A percentile compares a stretch with the other conserved stretches of the same genome.
Evolutionary conservation across 2,329 filamentous ascomycete genomes (phyloP).

Genomic region (Moelleriella libera): DNA sequence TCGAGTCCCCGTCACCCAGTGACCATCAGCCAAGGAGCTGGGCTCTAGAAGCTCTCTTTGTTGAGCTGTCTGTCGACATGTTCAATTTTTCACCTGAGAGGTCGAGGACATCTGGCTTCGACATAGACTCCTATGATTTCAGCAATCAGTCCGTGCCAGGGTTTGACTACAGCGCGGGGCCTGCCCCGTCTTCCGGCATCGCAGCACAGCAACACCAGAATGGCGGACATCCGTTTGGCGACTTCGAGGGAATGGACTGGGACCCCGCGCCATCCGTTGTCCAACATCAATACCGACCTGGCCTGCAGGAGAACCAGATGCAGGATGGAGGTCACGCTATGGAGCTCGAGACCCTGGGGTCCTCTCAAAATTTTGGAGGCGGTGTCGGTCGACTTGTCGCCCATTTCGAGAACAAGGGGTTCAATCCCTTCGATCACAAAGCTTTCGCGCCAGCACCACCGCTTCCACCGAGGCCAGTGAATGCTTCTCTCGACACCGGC

Average conservation of each 20-base stretch:
- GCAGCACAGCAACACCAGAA: slow-evolving; percentile 12
- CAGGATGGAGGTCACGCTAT: slow-evolving; percentile 8
- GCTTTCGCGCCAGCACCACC: slow-evolving; percentile 15
- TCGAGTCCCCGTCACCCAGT: slow-evolving; percentile 22
- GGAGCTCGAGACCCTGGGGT: slow-evolving; percentile 13
- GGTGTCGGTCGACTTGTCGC: slow-evolving; percentile 22
- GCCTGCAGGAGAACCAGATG: slow-evolving; percentile 5
- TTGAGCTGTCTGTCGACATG: slow-evolving; percentile 20
- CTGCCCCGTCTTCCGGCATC: slow-evolving; percentile 9
- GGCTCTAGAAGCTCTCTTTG: slow-evolving; percentile 15
- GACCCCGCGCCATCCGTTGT: slow-evolving; percentile 15
- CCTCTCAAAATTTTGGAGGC: slow-evolving; percentile 9
- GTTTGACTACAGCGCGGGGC: slow-evolving; percentile 14
- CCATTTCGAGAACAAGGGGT: slow-evolving; percentile 24
- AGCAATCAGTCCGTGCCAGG: slow-evolving; percentile 17
- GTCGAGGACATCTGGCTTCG: slow-evolving; percentile 15
- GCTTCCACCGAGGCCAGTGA: slow-evolving; percentile 19
- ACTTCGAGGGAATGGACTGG: slow-evolving; percentile 23
- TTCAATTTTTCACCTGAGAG: slow-evolving; percentile 20
- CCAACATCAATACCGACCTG: slow-evolving; percentile 14
- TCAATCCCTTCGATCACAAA: slow-evolving; percentile 20
- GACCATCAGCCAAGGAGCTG: slow-evolving; percentile 18
- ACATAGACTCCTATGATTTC: slow-evolving; percentile 15
- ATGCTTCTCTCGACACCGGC: slow-evolving; percentile 6
- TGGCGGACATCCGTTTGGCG: slow-evolving; percentile 12